Evolutionary conservation across 371 early-diverging fungal species (phyloP).

Genomic region (Dentiscutata heterogama): DNA sequence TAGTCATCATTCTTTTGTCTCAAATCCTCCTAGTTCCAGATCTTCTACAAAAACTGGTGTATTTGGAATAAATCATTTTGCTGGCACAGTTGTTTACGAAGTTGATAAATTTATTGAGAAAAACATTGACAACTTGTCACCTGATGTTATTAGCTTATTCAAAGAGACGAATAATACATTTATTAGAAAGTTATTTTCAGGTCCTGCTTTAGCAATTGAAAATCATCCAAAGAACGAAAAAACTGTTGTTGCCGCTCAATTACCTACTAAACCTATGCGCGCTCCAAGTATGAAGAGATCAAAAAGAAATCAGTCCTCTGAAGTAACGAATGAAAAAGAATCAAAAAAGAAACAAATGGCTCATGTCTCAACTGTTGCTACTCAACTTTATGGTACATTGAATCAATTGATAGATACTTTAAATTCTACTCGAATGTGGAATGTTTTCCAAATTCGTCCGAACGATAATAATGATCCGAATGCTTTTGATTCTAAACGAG

Average conservation of each 20-base stretch:
- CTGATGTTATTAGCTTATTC: slow-evolving; percentile 89
- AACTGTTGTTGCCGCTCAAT: slow-evolving; percentile 71
- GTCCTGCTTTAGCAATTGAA: slow-evolving; percentile 61
- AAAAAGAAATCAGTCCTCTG: slow-evolving; percentile 14
- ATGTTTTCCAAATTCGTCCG: slow-evolving; percentile 83
- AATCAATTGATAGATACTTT: slow-evolving; percentile 77
- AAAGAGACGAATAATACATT: slow-evolving; percentile 78
- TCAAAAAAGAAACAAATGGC: not conserved
- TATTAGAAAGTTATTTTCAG: slow-evolving; percentile 66
- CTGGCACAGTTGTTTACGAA: slow-evolving; percentile 78
- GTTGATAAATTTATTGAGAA: slow-evolving; percentile 77
- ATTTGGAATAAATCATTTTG: slow-evolving; percentile 87
- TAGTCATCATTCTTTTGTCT: slow-evolving; percentile 58
- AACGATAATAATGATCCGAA: slow-evolving; percentile 72
- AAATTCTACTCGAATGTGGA: slow-evolving; percentile 86
- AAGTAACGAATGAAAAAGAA: slow-evolving; percentile 13
- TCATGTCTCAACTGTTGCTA: slow-evolving; percentile 70
- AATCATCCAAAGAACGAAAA: slow-evolving; percentile 68
- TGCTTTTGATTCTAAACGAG: slow-evolving; percentile 62
- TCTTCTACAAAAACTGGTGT: slow-evolving; percentile 52
- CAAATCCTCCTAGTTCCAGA: slow-evolving; percentile 55
- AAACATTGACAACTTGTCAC: slow-evolving; percentile 77
- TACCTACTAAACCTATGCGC: slow-evolving; percentile 64
- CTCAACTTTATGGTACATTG: slow-evolving; percentile 73
- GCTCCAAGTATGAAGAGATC: slow-evolving; percentile 48